Conservation (phyloP, 2,329 filamentous ascomycete genomes). For the Epichloe typhina region DNA sequence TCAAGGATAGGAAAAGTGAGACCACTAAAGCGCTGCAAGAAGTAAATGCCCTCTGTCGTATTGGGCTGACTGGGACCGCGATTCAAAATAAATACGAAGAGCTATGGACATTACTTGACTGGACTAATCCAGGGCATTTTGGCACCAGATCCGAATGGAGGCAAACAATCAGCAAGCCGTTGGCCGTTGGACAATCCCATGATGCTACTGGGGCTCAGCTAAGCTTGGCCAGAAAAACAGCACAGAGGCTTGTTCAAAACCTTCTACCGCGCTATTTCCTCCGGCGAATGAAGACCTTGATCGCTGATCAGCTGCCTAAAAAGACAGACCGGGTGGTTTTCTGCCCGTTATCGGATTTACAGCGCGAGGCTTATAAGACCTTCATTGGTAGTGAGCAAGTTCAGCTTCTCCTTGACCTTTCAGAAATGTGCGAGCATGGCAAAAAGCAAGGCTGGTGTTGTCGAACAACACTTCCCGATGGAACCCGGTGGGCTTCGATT, state of each 20-base stretch:
- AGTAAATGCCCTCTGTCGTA: conserved; percentile 80
- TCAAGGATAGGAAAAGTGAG: conserved; percentile 57
- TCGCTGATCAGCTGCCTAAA: conserved; percentile 83
- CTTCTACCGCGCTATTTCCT: conserved; percentile 83
- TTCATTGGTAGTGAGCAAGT: conserved; percentile 60
- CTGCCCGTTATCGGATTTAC: conserved; percentile 73
- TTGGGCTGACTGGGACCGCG: conserved; percentile 87
- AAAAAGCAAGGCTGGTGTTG: conserved; percentile 72
- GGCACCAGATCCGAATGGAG: conserved; percentile 62
- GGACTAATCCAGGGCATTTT: conserved; percentile 75
- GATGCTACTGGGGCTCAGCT: conserved; percentile 77
- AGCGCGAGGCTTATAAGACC: conserved; percentile 70
- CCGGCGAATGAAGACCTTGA: conserved; percentile 82
- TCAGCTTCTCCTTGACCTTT: conserved; percentile 51
- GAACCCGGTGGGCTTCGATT: conserved; percentile 56
- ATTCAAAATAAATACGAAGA: conserved; percentile 98
- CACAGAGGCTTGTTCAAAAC: conserved; percentile 73
- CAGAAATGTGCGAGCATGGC: conserved; percentile 53
- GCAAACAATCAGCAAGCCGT: conserved; percentile 59
- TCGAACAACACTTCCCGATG: conserved; percentile 41
- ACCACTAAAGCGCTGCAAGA: conserved; percentile 80
- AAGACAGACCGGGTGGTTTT: conserved; percentile 94
- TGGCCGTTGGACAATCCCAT: conserved; percentile 83
- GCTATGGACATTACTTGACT: conserved; percentile 89
- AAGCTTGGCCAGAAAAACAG: conserved; percentile 66